A percentile compares a stretch with the other conserved stretches of the same genome.
These are phyloP conservation scores for Papiliotrema terrestris DNA, from an alignment of 1,284 basidiomycete genomes.

Conservation along the genomic window DNA sequence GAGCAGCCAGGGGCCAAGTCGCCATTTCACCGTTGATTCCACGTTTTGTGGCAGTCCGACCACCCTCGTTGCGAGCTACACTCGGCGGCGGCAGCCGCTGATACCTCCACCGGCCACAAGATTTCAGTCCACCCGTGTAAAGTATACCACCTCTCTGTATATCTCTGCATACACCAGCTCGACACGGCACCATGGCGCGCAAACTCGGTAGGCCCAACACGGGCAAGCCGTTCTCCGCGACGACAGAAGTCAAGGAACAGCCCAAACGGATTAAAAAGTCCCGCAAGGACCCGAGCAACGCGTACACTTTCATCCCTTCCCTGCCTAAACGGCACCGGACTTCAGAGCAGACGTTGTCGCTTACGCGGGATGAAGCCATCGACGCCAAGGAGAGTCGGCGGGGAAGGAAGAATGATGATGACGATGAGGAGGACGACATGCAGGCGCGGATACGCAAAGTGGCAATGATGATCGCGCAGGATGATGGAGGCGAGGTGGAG, in stretches of 20 bases:
- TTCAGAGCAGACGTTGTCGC: constrained; percentile 24
- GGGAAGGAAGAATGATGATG: constrained; percentile 2
- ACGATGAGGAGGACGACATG: constrained; percentile 39
- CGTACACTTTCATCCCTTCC: constrained; percentile 38
- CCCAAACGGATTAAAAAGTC: constrained; percentile 3
- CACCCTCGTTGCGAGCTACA: too few species aligned
- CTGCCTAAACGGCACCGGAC: constrained; percentile 43
- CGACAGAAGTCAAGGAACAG: constrained; percentile 26
- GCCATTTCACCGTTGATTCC: neutral
- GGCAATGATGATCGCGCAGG: constrained; percentile 48
- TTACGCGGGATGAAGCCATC: constrained; percentile 14
- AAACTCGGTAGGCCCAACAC: neutral
- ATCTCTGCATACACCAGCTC: neutral
- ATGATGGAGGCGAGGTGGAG: constrained; percentile 33
- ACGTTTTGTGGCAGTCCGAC: too few species aligned
- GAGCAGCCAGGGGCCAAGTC: too few species aligned
- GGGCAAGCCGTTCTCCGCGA: constrained; percentile 9
- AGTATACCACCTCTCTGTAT: too few species aligned
- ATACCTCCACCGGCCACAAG: neutral
- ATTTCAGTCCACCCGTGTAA: too few species aligned
- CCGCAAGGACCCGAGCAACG: constrained; percentile 22
- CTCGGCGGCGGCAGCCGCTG: too few species aligned
- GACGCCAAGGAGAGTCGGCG: neutral
- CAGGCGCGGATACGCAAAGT: constrained; percentile 41
- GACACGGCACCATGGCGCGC: constrained; percentile 4